Evolutionary conservation across 352 stramenopile species (phyloP), one percentile per base, ranked within the genome.

Genomic region (Phytophthora cactorum): DNA sequence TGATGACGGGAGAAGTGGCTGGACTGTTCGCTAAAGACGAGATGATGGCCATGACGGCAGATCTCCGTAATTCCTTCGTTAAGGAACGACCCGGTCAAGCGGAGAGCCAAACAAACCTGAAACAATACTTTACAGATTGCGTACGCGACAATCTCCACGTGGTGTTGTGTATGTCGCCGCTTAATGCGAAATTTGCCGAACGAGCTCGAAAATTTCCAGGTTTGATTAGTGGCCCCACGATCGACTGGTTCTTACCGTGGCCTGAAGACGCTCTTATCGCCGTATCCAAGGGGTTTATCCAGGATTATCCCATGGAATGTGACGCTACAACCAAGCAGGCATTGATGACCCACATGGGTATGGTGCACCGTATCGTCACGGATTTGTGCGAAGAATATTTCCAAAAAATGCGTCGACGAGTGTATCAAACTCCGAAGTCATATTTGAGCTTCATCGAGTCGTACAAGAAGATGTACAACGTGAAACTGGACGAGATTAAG

Each of bases 161-260:
- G 2, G 97, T 99, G 54, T 81, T 99, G 27, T 99, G 97, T 77
- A 99, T 99, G 97, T 99, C 97, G 46, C 97, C 97, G n/a, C 82
- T 99, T 67, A 99, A 99, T 70, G 89, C 97, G 0, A 98, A 98
- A 70, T 99, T 99, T 78, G 91, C 96, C 0, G 92, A 98, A 12
- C 87, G 97, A 15, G 97, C 97, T 4, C 86, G 97, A 2, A 99
- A 99, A 66, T 99, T 99, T 75, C 97, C 97, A 7, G 95, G 97
- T 5, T 81, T 99, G 28, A 98, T 99, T 57, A 98, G 87, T 49
- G 95, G 92, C 4, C 96, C 96, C n/a, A 99, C 97, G 3, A 99
- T 99, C 67, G 97, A 99, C 60, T 99, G 97, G 97, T 99, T 99
- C 81, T 78, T 99, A 44, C 88, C 95, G n/a, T 99, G 97, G 97